Percentiles rank a stretch among this genome's conserved stretches.
Conservation (phyloP, 352 stramenopile genomes). For the Pythium phragmitis region DNA sequence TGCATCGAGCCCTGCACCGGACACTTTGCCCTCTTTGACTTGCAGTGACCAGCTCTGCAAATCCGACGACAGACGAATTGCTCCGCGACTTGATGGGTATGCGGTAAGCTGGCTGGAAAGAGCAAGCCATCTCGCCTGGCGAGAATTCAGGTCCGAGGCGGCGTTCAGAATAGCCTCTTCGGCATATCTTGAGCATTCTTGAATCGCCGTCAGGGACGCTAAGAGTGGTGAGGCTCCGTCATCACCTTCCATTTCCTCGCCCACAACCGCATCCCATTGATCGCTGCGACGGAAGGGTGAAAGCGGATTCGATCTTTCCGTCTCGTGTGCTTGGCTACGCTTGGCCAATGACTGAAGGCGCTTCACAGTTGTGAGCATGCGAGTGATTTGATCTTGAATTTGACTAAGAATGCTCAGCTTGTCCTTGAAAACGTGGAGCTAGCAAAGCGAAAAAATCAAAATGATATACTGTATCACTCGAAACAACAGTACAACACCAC, state of each 20-base stretch:
- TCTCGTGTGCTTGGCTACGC: neutral
- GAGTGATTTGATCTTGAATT: slow-evolving; percentile 46
- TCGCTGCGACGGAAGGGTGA: neutral
- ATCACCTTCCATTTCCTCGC: slow-evolving; percentile 22
- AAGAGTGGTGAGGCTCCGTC: slow-evolving; percentile 25
- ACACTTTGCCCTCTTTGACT: slow-evolving; percentile 78
- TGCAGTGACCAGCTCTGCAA: slow-evolving; percentile 76
- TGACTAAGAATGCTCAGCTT: slow-evolving; percentile 59
- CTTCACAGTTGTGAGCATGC: slow-evolving; percentile 38
- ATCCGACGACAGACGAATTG: slow-evolving; percentile 41
- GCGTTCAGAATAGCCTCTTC: slow-evolving; percentile 26
- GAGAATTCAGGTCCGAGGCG: slow-evolving; percentile 33
- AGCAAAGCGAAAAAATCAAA: neutral
- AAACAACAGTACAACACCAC: too few relatives aligned
- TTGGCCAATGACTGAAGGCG: slow-evolving; percentile 29
- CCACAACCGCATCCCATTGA: neutral
- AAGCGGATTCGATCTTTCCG: neutral
- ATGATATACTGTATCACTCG: too few relatives aligned
- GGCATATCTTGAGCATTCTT: slow-evolving; percentile 26
- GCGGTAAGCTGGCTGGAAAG: slow-evolving; percentile 66
- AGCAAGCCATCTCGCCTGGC: slow-evolving; percentile 67
- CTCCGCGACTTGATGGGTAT: slow-evolving; percentile 43
- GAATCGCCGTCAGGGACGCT: slow-evolving; percentile 19
- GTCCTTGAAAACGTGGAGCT: slow-evolving; percentile 50
- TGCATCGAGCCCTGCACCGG: slow-evolving; percentile 59